A percentile compares a stretch with the other conserved stretches of the same genome.
Evolutionary conservation across 2,329 filamentous ascomycete genomes (phyloP).

Genomic region (Berkeleyomyces rouxiae): DNA sequence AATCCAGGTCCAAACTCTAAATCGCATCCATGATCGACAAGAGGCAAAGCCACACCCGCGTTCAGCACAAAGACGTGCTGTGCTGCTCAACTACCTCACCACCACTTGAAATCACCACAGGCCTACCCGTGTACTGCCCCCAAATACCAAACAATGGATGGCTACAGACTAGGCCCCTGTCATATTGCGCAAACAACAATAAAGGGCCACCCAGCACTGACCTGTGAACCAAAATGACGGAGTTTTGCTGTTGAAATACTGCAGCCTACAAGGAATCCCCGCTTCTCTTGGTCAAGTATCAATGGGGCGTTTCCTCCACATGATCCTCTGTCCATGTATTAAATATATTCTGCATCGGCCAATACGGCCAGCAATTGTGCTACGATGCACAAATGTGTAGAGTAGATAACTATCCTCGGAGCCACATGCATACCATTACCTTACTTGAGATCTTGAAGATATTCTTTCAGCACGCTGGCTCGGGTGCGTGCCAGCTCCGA

Average conservation of each 20-base stretch:
- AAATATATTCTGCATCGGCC: too few relatives aligned
- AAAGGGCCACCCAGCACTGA: background rate
- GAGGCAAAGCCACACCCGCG: background rate
- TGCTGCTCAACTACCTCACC: too few relatives aligned
- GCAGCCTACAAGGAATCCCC: background rate
- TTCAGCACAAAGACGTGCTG: too few relatives aligned
- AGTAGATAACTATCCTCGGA: too few relatives aligned
- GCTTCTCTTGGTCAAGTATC: background rate
- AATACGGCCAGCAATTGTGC: too few relatives aligned
- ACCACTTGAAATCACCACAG: too few relatives aligned
- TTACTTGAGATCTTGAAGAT: conserved; percentile 21
- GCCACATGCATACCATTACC: background rate
- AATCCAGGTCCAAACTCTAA: background rate
- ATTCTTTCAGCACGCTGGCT: conserved; percentile 40
- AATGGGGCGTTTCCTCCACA: background rate
- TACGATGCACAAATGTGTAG: too few relatives aligned
- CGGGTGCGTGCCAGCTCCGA: conserved; percentile 43
- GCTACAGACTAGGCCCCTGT: background rate
- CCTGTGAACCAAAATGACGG: background rate
- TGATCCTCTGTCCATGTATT: too few relatives aligned
- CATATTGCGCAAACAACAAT: background rate
- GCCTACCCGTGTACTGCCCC: too few relatives aligned
- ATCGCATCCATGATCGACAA: background rate
- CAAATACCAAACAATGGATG: too few relatives aligned
- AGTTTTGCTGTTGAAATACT: background rate